Percentiles rank a stretch among this genome's conserved stretches.
These are phyloP conservation scores for Austroboletus rostrupii DNA, from an alignment of 1,284 basidiomycete genomes.

Conservation along the genomic window DNA sequence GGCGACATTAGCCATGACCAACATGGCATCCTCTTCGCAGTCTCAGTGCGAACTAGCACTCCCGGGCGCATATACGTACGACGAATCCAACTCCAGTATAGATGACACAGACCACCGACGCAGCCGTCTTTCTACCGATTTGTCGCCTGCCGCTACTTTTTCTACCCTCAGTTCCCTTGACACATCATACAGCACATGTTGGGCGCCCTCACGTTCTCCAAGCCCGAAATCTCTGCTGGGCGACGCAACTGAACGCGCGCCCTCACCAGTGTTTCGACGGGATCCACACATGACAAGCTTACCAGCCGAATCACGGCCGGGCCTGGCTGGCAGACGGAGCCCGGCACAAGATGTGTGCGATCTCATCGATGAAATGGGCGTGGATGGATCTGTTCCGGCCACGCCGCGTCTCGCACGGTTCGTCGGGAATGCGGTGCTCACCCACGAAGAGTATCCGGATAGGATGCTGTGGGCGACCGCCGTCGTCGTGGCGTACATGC, in stretches of 20 bases:
- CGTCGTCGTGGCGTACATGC: conserved; percentile 39
- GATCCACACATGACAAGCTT: neutral
- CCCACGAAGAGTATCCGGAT: conserved; percentile 25
- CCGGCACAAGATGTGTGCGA: conserved; percentile 27
- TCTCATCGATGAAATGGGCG: conserved; percentile 38
- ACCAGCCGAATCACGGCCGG: too few species aligned
- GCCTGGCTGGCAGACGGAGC: neutral
- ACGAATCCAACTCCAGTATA: conserved; percentile 4
- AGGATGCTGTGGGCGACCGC: conserved; percentile 39
- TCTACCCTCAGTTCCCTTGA: conserved; percentile 49
- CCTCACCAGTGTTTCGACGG: conserved; percentile 15
- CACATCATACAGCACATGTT: conserved; percentile 30
- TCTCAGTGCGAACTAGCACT: neutral
- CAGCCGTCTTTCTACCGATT: neutral
- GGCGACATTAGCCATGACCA: neutral
- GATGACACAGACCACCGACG: neutral
- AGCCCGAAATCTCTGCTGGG: conserved; percentile 17
- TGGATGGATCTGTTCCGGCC: conserved; percentile 45
- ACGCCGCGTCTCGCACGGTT: conserved; percentile 28
- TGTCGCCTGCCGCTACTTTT: conserved; percentile 30
- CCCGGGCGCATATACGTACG: conserved; percentile 13
- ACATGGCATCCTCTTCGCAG: neutral
- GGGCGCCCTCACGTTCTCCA: conserved; percentile 32
- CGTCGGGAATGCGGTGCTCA: conserved; percentile 26
- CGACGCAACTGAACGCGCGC: conserved; percentile 20